Conservation (phyloP, 164 flowering plant species). For the Chimonanthus praecox region DNA sequence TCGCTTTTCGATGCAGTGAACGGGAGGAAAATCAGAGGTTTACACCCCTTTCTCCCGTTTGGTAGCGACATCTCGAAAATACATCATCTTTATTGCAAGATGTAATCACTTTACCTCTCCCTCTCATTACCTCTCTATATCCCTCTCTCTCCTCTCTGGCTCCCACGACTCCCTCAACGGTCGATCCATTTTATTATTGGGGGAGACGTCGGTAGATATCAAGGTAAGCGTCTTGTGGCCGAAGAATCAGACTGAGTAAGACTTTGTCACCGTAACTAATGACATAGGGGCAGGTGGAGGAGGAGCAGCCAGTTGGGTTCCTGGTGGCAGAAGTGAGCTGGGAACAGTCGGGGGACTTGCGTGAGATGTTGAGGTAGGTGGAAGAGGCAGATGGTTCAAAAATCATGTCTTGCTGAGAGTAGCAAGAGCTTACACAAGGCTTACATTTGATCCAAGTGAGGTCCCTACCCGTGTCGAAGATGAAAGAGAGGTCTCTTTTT, state of each 20-base stretch:
- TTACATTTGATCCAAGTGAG: no score
- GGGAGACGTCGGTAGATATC: conserved; percentile 18
- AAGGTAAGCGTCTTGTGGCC: conserved; percentile 31
- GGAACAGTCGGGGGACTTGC: conserved; percentile 26
- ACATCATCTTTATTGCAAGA: no score
- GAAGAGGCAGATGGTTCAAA: conserved; percentile 38
- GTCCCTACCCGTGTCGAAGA: conserved; percentile 18
- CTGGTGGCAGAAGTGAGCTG: conserved; percentile 21
- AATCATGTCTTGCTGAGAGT: conserved; percentile 34
- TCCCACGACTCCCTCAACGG: no score
- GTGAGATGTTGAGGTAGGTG: conserved; percentile 33
- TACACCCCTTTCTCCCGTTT: no score
- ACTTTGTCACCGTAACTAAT: conserved; percentile 46
- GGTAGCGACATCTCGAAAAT: no score
- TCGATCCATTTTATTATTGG: not conserved
- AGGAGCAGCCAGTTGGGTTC: conserved; percentile 18
- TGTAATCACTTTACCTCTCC: no score
- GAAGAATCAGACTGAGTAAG: conserved; percentile 37
- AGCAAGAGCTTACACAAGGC: conserved; percentile 26
- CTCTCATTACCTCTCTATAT: no score
- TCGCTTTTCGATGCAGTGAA: no score
- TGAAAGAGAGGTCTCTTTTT: not conserved
- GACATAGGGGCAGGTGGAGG: conserved; percentile 41
- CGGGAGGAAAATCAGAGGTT: no score
- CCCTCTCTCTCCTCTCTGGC: no score